Evolutionary conservation across 164 flowering plant species (phyloP), one percentile per base, ranked within the genome.

Genomic region (Vitis amurensis): DNA sequence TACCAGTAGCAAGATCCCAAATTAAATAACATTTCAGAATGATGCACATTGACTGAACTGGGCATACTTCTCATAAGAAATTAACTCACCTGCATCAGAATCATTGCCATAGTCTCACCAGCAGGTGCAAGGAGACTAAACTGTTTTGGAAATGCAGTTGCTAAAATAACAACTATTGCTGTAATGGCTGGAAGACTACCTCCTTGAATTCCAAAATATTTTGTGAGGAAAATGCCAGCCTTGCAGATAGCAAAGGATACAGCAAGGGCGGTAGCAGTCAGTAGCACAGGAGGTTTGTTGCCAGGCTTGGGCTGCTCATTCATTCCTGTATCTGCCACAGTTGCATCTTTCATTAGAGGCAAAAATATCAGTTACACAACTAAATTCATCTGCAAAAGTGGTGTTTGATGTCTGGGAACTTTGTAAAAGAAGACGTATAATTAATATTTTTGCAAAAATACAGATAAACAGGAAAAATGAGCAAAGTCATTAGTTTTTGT

Each of bases 221-320:
- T 88, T 10, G 89, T 74, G 31, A 87, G 59, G 55, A 49, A 86
- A 66, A 84, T 51, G 13, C 80, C 88, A 66, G 74, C 27, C 77
- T 85, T 91, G 85, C 99, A 92, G 62, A 94, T 87, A 37, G 85
- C 87, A 61, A 92, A 80, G 17, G 97, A 82, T 60, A 89, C 78
- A 59, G 97, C 89, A 66, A 94, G 73, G 49, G 93, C 86, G 3
- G 94, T 79, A 66, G 95, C 95, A 66, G 80, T 82, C 70, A 85
- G 89, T 27, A 85, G 75, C 50, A 91, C 87, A 53, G 91, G 89
- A 52, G 81, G 75, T 76, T 86, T 87, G 79, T 63, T 76, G 14
- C 80, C 79, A 55, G 81, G 59, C 64, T 72, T 75, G 9, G 84
- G 67, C 30, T 74, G 83, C 59, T 44, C 64, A 75, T 72, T 62